Percentiles rank a stretch among this genome's conserved stretches.
These are phyloP conservation scores for Fusarium continuum DNA, from an alignment of 2,329 filamentous ascomycete species.

Conservation along the genomic window DNA sequence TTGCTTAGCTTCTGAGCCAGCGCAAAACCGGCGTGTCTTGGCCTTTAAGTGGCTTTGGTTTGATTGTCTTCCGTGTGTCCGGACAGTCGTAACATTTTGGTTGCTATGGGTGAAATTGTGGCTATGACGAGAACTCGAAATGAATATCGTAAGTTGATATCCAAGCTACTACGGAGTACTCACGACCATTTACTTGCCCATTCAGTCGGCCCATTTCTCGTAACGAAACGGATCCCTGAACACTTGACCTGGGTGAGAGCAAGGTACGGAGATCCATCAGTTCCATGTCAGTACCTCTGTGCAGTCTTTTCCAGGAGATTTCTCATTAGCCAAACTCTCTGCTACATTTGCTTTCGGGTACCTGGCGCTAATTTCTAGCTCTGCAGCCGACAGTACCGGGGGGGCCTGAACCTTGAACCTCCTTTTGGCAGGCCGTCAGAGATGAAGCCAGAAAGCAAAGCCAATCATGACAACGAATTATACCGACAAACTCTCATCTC, in stretches of 20 bases:
- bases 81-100: neutral
- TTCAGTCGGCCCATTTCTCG: neutral
- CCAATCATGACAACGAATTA: slow-evolving; percentile 17
- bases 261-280: neutral
- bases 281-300: neutral
- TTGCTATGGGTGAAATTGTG: neutral
- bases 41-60: neutral
- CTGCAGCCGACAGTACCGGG: too few species aligned
- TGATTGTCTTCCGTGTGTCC: neutral
- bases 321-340: slow-evolving; percentile 1
- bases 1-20: neutral
- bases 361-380: slow-evolving; percentile 30
- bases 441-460: neutral
- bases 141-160: slow-evolving; percentile 4
- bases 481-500: slow-evolving; percentile 12
- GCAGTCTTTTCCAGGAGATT: neutral
- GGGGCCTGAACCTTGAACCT: neutral
- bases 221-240: neutral
- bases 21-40: slow-evolving; percentile 6
- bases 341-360: slow-evolving; percentile 33
- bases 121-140: slow-evolving; percentile 2
- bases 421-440: slow-evolving; percentile 15
- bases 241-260: neutral
- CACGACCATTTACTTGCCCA: neutral
- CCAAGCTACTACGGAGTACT: neutral